Evolutionary conservation across 225 moss, liverwort and hornwort genomes (phyloP).

Genomic region (Bryum argenteum): DNA sequence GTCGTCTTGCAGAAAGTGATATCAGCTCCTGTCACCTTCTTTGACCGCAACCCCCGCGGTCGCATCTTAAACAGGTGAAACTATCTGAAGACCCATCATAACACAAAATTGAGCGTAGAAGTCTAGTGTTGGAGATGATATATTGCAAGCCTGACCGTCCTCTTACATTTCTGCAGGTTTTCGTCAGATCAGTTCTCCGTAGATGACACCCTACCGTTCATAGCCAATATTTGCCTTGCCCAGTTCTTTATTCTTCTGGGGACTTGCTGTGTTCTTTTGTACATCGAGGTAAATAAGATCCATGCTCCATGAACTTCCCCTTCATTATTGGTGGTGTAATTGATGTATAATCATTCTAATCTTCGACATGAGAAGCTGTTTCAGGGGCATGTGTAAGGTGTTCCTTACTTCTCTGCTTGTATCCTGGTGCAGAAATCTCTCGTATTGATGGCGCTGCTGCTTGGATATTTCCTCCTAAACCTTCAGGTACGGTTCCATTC

Average conservation of each 20-base stretch:
- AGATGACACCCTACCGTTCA: constrained; percentile 84
- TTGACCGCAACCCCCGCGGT: constrained; percentile 96
- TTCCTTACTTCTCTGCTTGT: constrained; percentile 1
- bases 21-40: constrained; percentile 82
- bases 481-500: constrained; percentile 63
- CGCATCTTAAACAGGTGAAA: constrained; percentile 89
- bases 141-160: constrained; percentile 13
- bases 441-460: constrained; percentile 66
- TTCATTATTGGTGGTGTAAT: constrained; percentile 15
- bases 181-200: constrained; percentile 64
- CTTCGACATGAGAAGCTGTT: not conserved
- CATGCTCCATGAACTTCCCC: constrained; percentile 13
- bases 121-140: not conserved
- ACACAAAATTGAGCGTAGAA: not conserved
- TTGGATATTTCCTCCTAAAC: constrained; percentile 63
- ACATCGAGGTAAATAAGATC: constrained; percentile 63
- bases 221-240: constrained; percentile 72
- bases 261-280: constrained; percentile 72
- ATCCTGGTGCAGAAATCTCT: constrained; percentile 66
- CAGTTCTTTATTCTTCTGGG: constrained; percentile 70
- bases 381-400: constrained; percentile 16
- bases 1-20: constrained; percentile 73
- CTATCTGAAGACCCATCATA: not conserved
- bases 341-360: not conserved
- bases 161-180: constrained; percentile 42